These are phyloP conservation scores for Alternaria gaisen DNA, from an alignment of 2,329 filamentous ascomycete genomes.

Conservation along the genomic window DNA sequence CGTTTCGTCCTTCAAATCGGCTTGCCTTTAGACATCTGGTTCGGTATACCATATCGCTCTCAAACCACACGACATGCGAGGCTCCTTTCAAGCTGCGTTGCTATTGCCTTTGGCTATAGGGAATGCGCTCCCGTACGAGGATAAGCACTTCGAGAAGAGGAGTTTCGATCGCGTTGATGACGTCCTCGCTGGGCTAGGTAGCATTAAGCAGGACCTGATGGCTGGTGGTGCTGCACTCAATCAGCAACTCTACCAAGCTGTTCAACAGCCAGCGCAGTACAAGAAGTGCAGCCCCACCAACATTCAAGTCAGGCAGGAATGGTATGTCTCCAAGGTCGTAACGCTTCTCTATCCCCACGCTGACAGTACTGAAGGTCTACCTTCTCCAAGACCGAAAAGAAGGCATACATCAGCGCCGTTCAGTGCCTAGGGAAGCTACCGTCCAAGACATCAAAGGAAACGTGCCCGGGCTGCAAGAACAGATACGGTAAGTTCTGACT, in stretches of 20 bases:
- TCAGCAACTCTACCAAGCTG: slow-evolving; percentile 35
- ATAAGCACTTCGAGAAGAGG: neutral
- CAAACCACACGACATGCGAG: neutral
- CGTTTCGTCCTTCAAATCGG: neutral
- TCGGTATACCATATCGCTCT: neutral
- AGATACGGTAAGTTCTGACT: no score
- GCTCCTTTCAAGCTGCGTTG: neutral
- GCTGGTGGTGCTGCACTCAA: slow-evolving; percentile 31
- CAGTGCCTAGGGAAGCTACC: slow-evolving; percentile 36
- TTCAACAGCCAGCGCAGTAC: slow-evolving; percentile 25
- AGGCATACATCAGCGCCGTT: slow-evolving; percentile 41
- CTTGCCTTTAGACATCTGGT: neutral
- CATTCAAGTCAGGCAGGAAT: slow-evolving; percentile 54
- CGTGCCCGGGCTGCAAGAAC: slow-evolving; percentile 18
- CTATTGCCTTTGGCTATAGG: slow-evolving; percentile 1
- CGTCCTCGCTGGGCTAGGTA: neutral
- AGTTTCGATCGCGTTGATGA: slow-evolving; percentile 1
- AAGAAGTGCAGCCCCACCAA: slow-evolving; percentile 50
- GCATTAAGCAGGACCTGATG: slow-evolving; percentile 22
- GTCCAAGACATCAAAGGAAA: slow-evolving; percentile 28
- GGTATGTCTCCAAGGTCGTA: slow-evolving; percentile 37
- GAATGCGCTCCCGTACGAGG: neutral
- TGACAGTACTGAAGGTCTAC: neutral
- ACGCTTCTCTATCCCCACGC: neutral
- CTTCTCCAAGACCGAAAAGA: slow-evolving; percentile 35